phyloP scores from a whole-genome alignment of 2,329 filamentous ascomycete species.

The Periconia macrospinosa region DNA sequence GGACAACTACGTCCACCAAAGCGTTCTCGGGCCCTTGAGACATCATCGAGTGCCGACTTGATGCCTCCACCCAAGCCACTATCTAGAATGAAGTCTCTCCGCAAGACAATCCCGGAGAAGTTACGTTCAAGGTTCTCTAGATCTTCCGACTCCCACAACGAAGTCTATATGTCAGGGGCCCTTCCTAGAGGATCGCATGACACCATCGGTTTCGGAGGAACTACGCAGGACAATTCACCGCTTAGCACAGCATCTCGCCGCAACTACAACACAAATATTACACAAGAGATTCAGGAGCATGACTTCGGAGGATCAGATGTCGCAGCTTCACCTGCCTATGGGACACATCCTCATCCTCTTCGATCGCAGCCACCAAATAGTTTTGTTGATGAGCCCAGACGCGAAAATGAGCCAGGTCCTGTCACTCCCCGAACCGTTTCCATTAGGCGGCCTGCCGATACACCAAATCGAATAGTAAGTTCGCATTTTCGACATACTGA shows the following conservation, averaged over 20 bases:
- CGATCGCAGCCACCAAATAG: conserved; percentile 5
- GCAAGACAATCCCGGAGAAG: conserved; percentile 22
- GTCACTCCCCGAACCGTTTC: conserved; percentile 17
- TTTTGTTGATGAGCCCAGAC: conserved; percentile 7
- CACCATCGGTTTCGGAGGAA: too few relatives aligned
- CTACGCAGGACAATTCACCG: neutral
- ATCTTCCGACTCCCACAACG: neutral
- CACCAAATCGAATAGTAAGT: conserved; percentile 41
- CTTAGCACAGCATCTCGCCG: neutral
- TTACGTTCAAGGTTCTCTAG: conserved; percentile 29
- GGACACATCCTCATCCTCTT: conserved; percentile 5
- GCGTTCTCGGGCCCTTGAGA: conserved; percentile 31
- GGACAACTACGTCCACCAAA: conserved; percentile 26
- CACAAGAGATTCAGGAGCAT: neutral
- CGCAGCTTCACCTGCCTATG: conserved; percentile 16
- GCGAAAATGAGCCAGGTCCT: conserved; percentile 1
- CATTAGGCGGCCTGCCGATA: conserved; percentile 13
- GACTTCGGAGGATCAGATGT: neutral
- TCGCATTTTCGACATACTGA: conserved; percentile 40
- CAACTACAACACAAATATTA: neutral
- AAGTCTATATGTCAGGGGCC: neutral
- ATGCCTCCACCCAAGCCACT: conserved; percentile 42
- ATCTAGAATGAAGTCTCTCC: conserved; percentile 29
- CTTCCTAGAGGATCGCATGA: too few relatives aligned
- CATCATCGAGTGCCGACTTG: conserved; percentile 29